A percentile compares a stretch with the other conserved stretches of the same genome.
These are phyloP conservation scores for Pelomyxa schiedti DNA, from an alignment of 78 protist species.

Conservation along the genomic window DNA sequence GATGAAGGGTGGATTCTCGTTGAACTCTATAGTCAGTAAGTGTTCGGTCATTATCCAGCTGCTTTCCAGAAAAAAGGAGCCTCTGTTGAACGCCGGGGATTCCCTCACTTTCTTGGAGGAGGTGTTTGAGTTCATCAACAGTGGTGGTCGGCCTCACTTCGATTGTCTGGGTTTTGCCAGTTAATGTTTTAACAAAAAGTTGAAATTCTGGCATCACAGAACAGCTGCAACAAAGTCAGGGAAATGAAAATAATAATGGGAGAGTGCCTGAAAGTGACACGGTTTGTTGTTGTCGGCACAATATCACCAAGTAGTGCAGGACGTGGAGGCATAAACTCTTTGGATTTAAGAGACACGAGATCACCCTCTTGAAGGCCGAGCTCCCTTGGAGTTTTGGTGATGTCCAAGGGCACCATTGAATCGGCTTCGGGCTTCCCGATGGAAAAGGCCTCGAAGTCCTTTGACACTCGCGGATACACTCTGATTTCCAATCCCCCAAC, in stretches of 20 bases:
- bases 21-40: not conserved
- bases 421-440: not conserved
- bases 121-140: not conserved
- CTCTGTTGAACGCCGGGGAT: not conserved
- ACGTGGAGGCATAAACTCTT: not conserved
- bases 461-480: not conserved
- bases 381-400: not conserved
- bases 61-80: not conserved
- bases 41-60: not conserved
- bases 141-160: not conserved
- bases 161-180: conserved; percentile 43
- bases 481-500: conserved; percentile 13
- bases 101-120: not conserved
- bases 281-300: not conserved
- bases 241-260: no score
- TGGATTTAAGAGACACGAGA: not conserved
- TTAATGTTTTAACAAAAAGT: conserved; percentile 68
- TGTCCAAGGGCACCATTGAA: not conserved
- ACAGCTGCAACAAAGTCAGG: no score
- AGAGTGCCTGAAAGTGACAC: no score
- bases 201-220: not conserved
- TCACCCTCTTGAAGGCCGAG: not conserved
- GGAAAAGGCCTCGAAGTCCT: not conserved
- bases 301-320: not conserved
- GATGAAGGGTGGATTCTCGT: not conserved